A percentile compares a stretch with the other conserved stretches of the same genome.
These are phyloP conservation scores for Rehmannia glutinosa DNA, from an alignment of 257 asterid species.

Conservation along the genomic window DNA sequence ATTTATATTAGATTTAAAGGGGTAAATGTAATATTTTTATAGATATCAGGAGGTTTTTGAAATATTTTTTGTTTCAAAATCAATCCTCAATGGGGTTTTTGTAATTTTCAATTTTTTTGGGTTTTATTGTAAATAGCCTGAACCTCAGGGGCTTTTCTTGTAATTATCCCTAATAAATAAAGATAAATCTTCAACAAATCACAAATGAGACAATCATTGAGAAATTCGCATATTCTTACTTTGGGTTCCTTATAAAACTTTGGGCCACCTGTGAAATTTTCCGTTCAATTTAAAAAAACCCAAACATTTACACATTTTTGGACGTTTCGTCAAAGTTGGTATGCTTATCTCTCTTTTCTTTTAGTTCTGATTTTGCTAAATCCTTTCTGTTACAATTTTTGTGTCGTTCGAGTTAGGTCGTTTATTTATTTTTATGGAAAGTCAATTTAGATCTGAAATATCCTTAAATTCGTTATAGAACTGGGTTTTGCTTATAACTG, in stretches of 20 bases:
- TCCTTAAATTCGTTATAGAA: not conserved
- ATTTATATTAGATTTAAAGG: no score
- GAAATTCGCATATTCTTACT: conserved; percentile 18
- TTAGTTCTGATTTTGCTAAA: not conserved
- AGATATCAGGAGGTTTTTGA: no score
- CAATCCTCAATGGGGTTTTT: no score
- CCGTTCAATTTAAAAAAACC: not conserved
- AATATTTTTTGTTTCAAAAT: no score
- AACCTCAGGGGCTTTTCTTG: no score
- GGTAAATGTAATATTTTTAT: no score
- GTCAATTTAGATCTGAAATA: conserved; percentile 13
- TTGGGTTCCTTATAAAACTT: not conserved
- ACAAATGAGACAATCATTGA: no score
- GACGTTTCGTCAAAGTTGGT: conserved; percentile 11
- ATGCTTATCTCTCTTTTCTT: not conserved
- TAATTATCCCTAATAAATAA: no score
- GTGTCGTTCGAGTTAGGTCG: not conserved
- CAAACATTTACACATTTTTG: not conserved
- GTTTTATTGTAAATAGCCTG: no score
- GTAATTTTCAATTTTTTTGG: no score
- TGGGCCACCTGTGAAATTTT: not conserved
- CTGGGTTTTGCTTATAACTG: not conserved
- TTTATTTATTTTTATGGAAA: not conserved
- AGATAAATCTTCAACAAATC: no score
- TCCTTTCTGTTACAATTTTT: not conserved